Evolutionary conservation across 2,329 filamentous ascomycete species (phyloP).

Genomic region (Xylariaceae sp.): DNA sequence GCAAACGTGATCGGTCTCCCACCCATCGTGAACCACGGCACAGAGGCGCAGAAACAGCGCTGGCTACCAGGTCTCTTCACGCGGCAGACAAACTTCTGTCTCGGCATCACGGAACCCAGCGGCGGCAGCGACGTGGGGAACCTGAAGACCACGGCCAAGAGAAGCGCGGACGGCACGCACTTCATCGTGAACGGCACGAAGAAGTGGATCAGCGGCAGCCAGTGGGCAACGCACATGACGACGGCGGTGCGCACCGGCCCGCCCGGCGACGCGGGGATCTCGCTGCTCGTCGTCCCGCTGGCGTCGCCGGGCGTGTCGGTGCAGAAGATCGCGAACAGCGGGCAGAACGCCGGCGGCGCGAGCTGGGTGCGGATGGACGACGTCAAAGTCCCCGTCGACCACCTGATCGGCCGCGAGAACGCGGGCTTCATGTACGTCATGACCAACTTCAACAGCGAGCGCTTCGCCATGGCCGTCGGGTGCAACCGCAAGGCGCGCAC

Average conservation of each 20-base stretch:
- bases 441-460: constrained; percentile 60
- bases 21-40: constrained; percentile 35
- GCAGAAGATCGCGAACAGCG: constrained; percentile 64
- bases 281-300: constrained; percentile 61
- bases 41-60: constrained; percentile 34
- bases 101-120: constrained; percentile 40
- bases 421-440: constrained; percentile 51
- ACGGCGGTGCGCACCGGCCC: constrained; percentile 66
- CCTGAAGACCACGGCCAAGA: constrained; percentile 62
- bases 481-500: constrained; percentile 62
- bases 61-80: constrained; percentile 53
- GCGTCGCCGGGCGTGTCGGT: constrained; percentile 52
- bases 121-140: constrained; percentile 67
- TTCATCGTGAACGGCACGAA: constrained; percentile 68
- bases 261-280: constrained; percentile 57
- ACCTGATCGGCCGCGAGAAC: constrained; percentile 59
- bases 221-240: constrained; percentile 66
- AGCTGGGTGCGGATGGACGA: constrained; percentile 61
- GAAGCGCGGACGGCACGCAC: constrained; percentile 47
- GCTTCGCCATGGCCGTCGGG: constrained; percentile 60
- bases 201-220: constrained; percentile 69
- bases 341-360: constrained; percentile 68
- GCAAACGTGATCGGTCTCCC: constrained; percentile 53
- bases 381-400: constrained; percentile 57
- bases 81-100: constrained; percentile 48